These are phyloP conservation scores for Helminthosporium solani DNA, from an alignment of 2,329 filamentous ascomycete genomes.

Conservation along the genomic window DNA sequence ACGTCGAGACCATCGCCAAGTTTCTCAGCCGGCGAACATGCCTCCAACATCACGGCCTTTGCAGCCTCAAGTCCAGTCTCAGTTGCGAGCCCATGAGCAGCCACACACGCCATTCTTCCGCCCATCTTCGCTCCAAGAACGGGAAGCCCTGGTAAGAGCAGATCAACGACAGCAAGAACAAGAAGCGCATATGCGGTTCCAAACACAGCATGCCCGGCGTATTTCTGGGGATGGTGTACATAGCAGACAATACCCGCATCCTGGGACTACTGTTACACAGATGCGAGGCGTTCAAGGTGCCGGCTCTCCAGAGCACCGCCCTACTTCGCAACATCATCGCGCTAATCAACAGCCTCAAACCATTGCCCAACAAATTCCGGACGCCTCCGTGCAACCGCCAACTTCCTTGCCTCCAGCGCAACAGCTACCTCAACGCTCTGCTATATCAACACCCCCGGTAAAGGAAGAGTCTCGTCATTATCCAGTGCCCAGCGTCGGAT, in stretches of 20 bases:
- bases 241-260: slow-evolving; percentile 26
- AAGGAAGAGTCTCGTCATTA: slow-evolving; percentile 38
- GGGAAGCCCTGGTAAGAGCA: slow-evolving; percentile 22
- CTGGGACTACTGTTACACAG: slow-evolving; percentile 23
- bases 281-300: slow-evolving; percentile 27
- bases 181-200: slow-evolving; percentile 29
- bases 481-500: slow-evolving; percentile 20
- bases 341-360: slow-evolving; percentile 27
- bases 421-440: slow-evolving; percentile 25
- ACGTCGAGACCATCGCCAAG: slow-evolving; percentile 30
- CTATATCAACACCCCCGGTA: slow-evolving; percentile 33
- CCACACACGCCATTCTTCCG: slow-evolving; percentile 29
- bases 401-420: slow-evolving; percentile 18
- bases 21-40: slow-evolving; percentile 28
- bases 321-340: slow-evolving; percentile 32
- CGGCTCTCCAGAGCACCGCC: slow-evolving; percentile 34
- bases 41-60: slow-evolving; percentile 23
- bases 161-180: slow-evolving; percentile 33
- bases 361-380: slow-evolving; percentile 22
- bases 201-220: slow-evolving; percentile 27
- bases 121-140: slow-evolving; percentile 27
- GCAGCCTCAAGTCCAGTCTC: slow-evolving; percentile 30
- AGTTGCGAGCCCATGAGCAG: slow-evolving; percentile 30
- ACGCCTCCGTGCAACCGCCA: slow-evolving; percentile 22
- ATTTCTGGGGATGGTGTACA: slow-evolving; percentile 34